Base-by-base conservation (phyloP, 2,329 filamentous ascomycete genomes). In the Lachnellula occidentalis region DNA sequence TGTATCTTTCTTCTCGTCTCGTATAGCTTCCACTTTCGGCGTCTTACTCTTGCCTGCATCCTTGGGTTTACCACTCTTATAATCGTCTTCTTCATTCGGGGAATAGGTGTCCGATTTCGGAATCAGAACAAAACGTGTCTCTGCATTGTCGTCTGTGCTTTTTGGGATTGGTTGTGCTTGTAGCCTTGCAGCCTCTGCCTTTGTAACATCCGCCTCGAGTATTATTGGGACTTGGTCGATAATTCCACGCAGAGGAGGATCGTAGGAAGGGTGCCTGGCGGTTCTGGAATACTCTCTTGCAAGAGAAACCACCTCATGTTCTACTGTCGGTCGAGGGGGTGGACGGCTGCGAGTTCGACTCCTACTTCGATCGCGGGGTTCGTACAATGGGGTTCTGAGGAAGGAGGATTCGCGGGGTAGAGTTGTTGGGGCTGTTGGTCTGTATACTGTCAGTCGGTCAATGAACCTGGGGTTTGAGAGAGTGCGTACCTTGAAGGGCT, bases 141-240 rank as follows among this genome's bases (percentile, higher is more conserved):
- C 86, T 2, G 49, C 45, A 42, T 64, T 66, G 8, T 61, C 57
- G 45, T 64, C 55, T 15, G 55, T 48, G 24, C 64, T 58, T 22
- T 59, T 59, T 9, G 56, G 45, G 43, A 37, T 45, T 46, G 62
- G 61, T 50, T 61, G 53, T 36, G 56, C 52, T 43, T 67, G 64
- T 22, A 67, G 54, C 27, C 60, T 64, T 34, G 59, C 57, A 37
- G 58, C 60, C 41, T 69, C 66, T 17, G 67, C 55, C 59, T 62
- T 53, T 34, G 69, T 67, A 36, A 67, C 68, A 45, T 74, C 69
- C 14, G 87, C 79, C 53, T 86, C 82, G 53, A 86, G 71, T 22
- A 92, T 74, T 48, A 91, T 74, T 12, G 83, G 83, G 24, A 83
- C 72, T 65, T 92, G 88, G 50, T 91, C 85, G 55, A 86, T 70